Evolutionary conservation across 345 rosid species (phyloP).

Genomic region (Syzygium aromaticum): DNA sequence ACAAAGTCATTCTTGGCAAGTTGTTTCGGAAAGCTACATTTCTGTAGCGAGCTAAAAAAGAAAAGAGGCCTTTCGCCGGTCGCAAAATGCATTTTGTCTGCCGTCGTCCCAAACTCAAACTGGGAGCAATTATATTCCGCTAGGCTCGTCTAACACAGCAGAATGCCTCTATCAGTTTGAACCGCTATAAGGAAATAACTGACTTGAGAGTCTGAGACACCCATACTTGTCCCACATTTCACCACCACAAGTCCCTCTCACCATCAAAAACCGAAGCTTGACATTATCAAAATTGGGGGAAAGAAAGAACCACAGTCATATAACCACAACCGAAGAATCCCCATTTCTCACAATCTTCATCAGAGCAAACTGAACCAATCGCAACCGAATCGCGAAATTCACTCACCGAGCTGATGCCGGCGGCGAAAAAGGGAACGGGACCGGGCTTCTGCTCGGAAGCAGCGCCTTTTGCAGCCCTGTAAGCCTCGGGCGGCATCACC

Average conservation of each 20-base stretch:
- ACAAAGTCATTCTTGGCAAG: neutral
- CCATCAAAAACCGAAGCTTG: neutral
- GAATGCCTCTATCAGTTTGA: neutral
- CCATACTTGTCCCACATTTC: neutral
- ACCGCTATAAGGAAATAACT: neutral
- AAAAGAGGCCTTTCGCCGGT: neutral
- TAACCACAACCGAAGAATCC: neutral
- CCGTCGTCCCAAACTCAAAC: neutral
- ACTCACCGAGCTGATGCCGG: conserved; percentile 89
- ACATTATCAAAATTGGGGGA: neutral
- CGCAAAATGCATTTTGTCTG: neutral
- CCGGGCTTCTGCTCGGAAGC: conserved; percentile 67
- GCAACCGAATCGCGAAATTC: neutral
- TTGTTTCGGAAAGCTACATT: neutral
- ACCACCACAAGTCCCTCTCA: neutral
- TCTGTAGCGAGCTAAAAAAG: neutral
- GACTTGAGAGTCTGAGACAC: neutral
- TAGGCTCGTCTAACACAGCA: neutral
- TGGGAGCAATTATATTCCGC: neutral
- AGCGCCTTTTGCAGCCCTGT: conserved; percentile 78
- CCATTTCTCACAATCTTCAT: neutral
- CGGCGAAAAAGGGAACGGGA: conserved; percentile 87
- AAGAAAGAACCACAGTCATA: neutral
- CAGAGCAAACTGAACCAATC: neutral
- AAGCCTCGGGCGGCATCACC: conserved; percentile 99